Base-by-base conservation (phyloP, 1,139 yeast species). In the Pneumocystis jirovecii region DNA sequence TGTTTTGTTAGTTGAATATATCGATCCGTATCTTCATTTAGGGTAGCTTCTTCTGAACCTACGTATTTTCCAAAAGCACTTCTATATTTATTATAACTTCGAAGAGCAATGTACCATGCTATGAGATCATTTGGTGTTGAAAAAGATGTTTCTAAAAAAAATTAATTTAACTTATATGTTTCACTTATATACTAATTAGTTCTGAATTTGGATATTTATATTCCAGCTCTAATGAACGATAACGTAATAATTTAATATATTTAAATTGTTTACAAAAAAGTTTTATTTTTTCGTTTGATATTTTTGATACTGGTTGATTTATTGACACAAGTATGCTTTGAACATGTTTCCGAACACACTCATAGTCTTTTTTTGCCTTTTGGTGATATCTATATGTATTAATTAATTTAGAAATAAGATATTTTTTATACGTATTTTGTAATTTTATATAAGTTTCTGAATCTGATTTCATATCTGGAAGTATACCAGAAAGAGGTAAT, bases 401-500 rank as follows among this genome's bases (percentile, higher is more conserved):
- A 62, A 17, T 62, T 10, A 63, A n/a, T 5, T 29, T 42, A 10
- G 12, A 37, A 37, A 37, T 21, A 35, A 39, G 44, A 6, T 17
- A 7, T 19, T n/a, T 34, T 19, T 60, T 59, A 40, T 70, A 73
- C 12, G 89, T 71, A 0, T 73, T 73, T 72, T 85, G 87, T 64
- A 93, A 74, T 6, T 72, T 73, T 10, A 86, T 78, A 73, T 87
- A 93, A 65, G 80, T 80, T 17, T 75, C 75, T 0, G 96, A 85
- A 69, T 85, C 85, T 0, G 96, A 83, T 44, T 88, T 87, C 97
- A 93, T 91, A 74, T 91, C 97, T 0, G 96, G 96, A 15, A 91
- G 73, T 0, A 78, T 81, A 0, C 96, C 96, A 1, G 86, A 80
- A 1, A 89, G 76, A 0, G 97, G 97, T 34, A 87, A 75, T 2